Percentiles rank a stretch among this genome's conserved stretches.
These are phyloP conservation scores for Mucor sp. DNA, from an alignment of 371 early-diverging fungal species.

Conservation along the genomic window DNA sequence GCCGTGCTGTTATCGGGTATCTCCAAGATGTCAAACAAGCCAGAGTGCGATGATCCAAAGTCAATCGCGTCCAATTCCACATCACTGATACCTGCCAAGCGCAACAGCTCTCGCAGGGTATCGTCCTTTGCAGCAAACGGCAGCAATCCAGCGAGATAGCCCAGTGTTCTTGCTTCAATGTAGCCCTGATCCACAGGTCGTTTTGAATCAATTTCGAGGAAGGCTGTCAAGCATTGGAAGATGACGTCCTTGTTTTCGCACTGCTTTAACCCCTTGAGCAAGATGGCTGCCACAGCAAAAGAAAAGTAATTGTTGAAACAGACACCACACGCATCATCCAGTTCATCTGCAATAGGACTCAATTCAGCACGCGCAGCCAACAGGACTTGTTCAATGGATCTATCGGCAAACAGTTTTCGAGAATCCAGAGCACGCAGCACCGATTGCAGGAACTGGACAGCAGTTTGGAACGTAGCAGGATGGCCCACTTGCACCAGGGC, in stretches of 20 bases:
- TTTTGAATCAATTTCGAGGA: slow-evolving; percentile 72
- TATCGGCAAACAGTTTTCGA: slow-evolving; percentile 66
- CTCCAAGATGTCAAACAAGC: slow-evolving; percentile 69
- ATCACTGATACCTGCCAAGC: slow-evolving; percentile 58
- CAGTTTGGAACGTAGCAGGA: slow-evolving; percentile 73
- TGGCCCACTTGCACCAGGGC: slow-evolving; percentile 86
- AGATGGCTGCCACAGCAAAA: slow-evolving; percentile 78
- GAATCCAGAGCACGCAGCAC: slow-evolving; percentile 76
- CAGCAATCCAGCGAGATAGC: slow-evolving; percentile 76
- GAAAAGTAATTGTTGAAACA: slow-evolving; percentile 85
- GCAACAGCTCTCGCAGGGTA: slow-evolving; percentile 63
- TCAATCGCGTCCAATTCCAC: slow-evolving; percentile 56
- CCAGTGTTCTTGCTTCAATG: slow-evolving; percentile 67
- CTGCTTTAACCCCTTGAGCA: slow-evolving; percentile 83
- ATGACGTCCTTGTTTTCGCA: slow-evolving; percentile 74
- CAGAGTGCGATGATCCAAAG: slow-evolving; percentile 54
- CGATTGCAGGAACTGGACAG: slow-evolving; percentile 68
- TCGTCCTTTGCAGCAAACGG: slow-evolving; percentile 70
- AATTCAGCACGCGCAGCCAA: slow-evolving; percentile 70
- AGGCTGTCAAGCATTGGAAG: slow-evolving; percentile 65
- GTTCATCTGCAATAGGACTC: slow-evolving; percentile 60
- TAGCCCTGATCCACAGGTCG: slow-evolving; percentile 48
- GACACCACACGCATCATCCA: slow-evolving; percentile 77
- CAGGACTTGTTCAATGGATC: slow-evolving; percentile 67
- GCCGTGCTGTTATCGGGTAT: slow-evolving; percentile 74